Conservation (phyloP, 2,329 filamentous ascomycete genomes). For the Rutstroemia sp. region DNA sequence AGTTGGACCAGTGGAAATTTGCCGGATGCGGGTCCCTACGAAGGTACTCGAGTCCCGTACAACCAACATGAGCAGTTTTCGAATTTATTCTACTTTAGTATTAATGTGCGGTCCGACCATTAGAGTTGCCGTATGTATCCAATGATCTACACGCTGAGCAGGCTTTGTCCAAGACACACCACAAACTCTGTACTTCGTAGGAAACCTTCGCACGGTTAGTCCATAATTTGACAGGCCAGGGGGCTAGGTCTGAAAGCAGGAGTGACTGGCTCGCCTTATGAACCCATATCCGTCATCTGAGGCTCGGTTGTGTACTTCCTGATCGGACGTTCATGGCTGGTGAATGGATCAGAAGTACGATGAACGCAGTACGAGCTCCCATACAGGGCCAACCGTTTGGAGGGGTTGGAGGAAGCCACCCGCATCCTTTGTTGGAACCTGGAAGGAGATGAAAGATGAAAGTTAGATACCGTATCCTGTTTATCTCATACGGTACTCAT, state of each 20-base stretch:
- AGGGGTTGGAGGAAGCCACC: too few relatives aligned
- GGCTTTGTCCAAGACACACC: background rate
- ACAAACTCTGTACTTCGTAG: background rate
- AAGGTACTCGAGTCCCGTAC: too few relatives aligned
- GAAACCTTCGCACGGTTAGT: slow-evolving; percentile 1
- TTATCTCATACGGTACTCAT: too few relatives aligned
- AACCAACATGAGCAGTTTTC: background rate
- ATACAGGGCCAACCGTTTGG: too few relatives aligned
- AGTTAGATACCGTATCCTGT: too few relatives aligned
- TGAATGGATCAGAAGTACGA: slow-evolving; percentile 1
- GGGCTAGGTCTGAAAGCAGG: background rate
- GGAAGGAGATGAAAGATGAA: too few relatives aligned
- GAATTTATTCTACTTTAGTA: background rate
- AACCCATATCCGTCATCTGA: background rate
- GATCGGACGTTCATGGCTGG: background rate
- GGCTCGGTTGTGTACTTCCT: slow-evolving; percentile 1
- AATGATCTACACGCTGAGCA: background rate
- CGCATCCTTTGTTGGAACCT: too few relatives aligned
- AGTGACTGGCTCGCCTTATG: slow-evolving; percentile 7
- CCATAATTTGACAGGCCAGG: background rate
- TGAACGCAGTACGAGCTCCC: background rate
- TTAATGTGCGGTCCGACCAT: background rate
- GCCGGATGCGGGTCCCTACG: background rate
- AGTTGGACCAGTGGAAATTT: background rate
- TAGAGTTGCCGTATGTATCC: background rate